A percentile compares a stretch with the other conserved stretches of the same genome.
Evolutionary conservation across 2,329 filamentous ascomycete species (phyloP).

Genomic region (Arthrocladium fulminans): DNA sequence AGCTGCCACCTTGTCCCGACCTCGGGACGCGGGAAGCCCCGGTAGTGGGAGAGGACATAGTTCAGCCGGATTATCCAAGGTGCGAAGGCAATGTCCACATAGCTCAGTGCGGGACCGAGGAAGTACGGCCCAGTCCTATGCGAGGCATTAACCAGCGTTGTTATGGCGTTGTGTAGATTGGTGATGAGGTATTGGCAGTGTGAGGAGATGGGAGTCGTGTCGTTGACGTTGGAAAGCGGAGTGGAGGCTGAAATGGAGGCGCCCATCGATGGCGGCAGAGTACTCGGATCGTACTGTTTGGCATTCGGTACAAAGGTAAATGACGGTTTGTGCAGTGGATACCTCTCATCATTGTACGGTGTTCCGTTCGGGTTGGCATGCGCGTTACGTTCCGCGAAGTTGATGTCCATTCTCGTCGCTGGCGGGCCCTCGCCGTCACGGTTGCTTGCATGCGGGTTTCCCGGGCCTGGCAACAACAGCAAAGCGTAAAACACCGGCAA

Average conservation of each 20-base stretch:
- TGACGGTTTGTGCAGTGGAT: background rate
- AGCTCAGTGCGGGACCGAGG: conserved; percentile 46
- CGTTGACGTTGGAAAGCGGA: background rate
- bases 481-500: conserved; percentile 68
- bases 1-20: conserved; percentile 55
- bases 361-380: conserved; percentile 1
- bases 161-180: conserved; percentile 54
- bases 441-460: background rate
- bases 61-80: conserved; percentile 64
- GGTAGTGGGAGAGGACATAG: conserved; percentile 56
- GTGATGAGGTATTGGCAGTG: conserved; percentile 19
- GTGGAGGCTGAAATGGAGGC: background rate
- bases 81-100: conserved; percentile 67
- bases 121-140: conserved; percentile 61
- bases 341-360: background rate
- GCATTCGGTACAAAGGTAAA: background rate
- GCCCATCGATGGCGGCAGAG: background rate
- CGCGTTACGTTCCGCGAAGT: background rate
- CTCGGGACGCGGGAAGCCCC: conserved; percentile 57
- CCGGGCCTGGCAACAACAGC: conserved; percentile 36
- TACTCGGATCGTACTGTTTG: background rate
- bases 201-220: background rate
- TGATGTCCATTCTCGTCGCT: conserved; percentile 8
- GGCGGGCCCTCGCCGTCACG: conserved; percentile 1
- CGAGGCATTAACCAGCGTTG: conserved; percentile 50